Evolutionary conservation across 352 stramenopile species (phyloP).

Genomic region (Globisporangium heterothallicum): DNA sequence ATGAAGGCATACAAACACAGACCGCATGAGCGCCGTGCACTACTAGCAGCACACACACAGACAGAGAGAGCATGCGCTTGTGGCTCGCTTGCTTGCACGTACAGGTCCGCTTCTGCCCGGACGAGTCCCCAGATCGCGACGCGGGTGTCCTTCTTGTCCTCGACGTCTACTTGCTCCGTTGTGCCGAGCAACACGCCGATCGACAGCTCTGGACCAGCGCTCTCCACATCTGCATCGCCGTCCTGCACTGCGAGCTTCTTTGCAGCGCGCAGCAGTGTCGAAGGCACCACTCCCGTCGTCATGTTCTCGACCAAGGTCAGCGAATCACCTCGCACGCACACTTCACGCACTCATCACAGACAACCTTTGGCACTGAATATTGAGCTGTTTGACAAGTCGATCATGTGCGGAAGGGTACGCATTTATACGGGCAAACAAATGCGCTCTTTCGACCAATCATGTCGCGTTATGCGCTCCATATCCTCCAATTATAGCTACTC

Average conservation of each 20-base stretch:
- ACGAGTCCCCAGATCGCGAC: constrained; percentile 10
- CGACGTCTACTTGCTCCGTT: not conserved
- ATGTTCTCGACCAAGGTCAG: not conserved
- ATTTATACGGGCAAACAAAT: no score
- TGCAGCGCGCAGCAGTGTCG: constrained; percentile 8
- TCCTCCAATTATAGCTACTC: not conserved
- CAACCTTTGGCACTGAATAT: not conserved
- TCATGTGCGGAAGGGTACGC: no score
- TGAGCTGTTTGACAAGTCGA: no score
- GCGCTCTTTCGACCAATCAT: not conserved
- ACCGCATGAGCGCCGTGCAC: no score
- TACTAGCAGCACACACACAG: not conserved
- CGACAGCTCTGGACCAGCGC: not conserved
- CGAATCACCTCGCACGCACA: no score
- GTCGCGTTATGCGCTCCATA: not conserved
- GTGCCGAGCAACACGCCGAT: constrained; percentile 8
- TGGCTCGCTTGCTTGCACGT: not conserved
- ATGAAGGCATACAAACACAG: not conserved
- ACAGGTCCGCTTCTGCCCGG: constrained; percentile 6
- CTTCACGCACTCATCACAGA: no score
- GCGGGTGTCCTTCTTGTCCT: not conserved
- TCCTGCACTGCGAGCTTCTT: constrained; percentile 4
- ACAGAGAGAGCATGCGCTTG: not conserved
- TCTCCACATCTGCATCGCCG: constrained; percentile 1
- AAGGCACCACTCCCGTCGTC: not conserved